These are phyloP conservation scores for Blastomyces emzantsi DNA, from an alignment of 2,329 filamentous ascomycete genomes.

Conservation along the genomic window DNA sequence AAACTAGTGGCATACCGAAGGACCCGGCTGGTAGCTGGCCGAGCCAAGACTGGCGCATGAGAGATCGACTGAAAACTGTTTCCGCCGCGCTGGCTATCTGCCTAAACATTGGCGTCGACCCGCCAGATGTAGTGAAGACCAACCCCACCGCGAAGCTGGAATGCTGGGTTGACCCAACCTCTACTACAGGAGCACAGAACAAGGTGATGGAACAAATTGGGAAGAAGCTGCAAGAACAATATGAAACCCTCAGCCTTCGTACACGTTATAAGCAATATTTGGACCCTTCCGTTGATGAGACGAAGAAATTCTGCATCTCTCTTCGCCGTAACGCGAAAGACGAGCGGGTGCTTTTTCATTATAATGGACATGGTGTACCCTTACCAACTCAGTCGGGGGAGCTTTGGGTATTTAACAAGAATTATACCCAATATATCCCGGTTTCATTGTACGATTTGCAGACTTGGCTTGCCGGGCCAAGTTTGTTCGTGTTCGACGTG, in stretches of 20 bases:
- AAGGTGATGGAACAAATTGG: slow-evolving; percentile 92
- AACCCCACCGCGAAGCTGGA: slow-evolving; percentile 88
- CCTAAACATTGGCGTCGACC: slow-evolving; percentile 94
- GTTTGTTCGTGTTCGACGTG: slow-evolving; percentile 96
- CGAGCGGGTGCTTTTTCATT: slow-evolving; percentile 93
- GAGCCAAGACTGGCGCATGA: slow-evolving; percentile 89
- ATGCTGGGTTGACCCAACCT: slow-evolving; percentile 90
- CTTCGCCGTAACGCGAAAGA: slow-evolving; percentile 88
- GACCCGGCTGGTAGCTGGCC: slow-evolving; percentile 48
- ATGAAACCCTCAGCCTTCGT: slow-evolving; percentile 86
- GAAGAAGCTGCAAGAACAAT: slow-evolving; percentile 90
- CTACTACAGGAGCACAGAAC: slow-evolving; percentile 60
- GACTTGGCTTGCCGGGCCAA: slow-evolving; percentile 89
- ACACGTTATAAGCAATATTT: slow-evolving; percentile 97
- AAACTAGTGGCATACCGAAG: slow-evolving; percentile 82
- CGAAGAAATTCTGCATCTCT: slow-evolving; percentile 90
- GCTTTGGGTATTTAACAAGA: slow-evolving; percentile 99
- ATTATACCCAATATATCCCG: slow-evolving; percentile 97
- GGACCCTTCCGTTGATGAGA: slow-evolving; percentile 94
- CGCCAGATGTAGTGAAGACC: slow-evolving; percentile 93
- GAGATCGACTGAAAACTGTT: slow-evolving; percentile 91
- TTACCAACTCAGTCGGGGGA: slow-evolving; percentile 92
- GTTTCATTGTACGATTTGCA: slow-evolving; percentile 93
- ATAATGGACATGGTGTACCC: slow-evolving; percentile 95
- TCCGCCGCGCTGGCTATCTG: slow-evolving; percentile 91